Percentiles rank a stretch among this genome's conserved stretches.
Conservation (phyloP, 768 basidiomycete species). For the Russula vinacea region DNA sequence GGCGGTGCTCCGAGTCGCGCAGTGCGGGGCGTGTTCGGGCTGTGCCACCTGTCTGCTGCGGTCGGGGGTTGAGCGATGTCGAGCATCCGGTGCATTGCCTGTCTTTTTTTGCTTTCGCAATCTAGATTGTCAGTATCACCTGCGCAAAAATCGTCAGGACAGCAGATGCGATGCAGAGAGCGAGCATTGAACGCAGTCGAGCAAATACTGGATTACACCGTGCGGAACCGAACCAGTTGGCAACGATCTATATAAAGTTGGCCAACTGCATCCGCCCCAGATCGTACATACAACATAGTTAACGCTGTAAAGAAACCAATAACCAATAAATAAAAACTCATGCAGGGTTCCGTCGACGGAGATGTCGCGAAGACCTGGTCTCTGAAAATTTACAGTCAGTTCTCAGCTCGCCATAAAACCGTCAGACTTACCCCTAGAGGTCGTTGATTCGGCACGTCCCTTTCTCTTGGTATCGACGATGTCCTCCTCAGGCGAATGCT, state of each 20-base stretch:
- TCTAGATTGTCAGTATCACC: too few species aligned
- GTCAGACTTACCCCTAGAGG: conserved; percentile 12
- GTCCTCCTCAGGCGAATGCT: conserved; percentile 14
- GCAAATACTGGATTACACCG: too few species aligned
- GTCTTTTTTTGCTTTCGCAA: too few species aligned
- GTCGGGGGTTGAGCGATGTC: background rate
- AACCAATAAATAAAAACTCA: conserved; percentile 1
- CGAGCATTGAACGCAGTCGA: too few species aligned
- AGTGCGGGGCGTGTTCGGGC: background rate
- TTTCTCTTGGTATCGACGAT: background rate
- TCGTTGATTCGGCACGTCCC: conserved; percentile 6
- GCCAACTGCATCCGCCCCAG: background rate
- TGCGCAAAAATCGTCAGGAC: background rate
- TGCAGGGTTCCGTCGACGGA: conserved; percentile 16
- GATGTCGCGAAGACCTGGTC: conserved; percentile 8
- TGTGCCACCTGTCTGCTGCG: background rate
- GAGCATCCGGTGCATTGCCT: background rate
- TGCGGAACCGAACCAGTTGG: too few species aligned
- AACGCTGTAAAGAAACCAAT: background rate
- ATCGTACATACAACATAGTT: background rate
- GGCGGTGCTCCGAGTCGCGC: too few species aligned
- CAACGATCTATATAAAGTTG: too few species aligned
- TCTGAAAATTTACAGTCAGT: conserved; percentile 6
- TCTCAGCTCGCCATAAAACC: background rate
- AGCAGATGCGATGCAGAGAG: too few species aligned